Evolutionary conservation across 139 green algal species (phyloP), one percentile per base, ranked within the genome.

Genomic region (Chlamydomonas sp.): DNA sequence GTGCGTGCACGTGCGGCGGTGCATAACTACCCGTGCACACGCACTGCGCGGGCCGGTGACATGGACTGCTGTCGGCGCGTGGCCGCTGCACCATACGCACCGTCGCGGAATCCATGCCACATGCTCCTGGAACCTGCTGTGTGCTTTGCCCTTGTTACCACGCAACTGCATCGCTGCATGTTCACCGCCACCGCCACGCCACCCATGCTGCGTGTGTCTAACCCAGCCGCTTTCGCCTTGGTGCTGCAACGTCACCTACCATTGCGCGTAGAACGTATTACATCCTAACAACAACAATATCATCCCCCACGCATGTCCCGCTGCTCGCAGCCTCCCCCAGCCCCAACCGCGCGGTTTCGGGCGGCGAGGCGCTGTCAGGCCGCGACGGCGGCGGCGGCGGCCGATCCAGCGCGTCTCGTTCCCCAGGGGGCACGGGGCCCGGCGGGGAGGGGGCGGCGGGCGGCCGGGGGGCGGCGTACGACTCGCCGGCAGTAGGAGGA

Each of bases 351-450:
- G 72, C 57, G 0, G 14, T 16, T 31, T 86, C 82, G 12, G 81
- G 81, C 17, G 82, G 71, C 15, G 82, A 79, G 5, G 60, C 71
- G 20, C 71, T 72, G 58, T 79, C 80, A 1, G 80, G 80, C 71
- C 82, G 71, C 5, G 71, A 79, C 61, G 80, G 79, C 31, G 31
- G 31, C 31, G 31, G 31, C 60, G 78, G 62, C 3, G 63, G 64
- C 1, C 68, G 58, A 58, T 58, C 67, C 60, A 80, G 82, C 74
- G 7, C 2, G 5, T 73, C 82, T 0, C 17, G 82, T 0, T 63
- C 69, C 0, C 31, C 82, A 2, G 80, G 8, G 78, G 78, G 49
- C 78, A 61, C 62, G 78, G 78, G 62, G 77, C 60, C 49, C 74
- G 14, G 49, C 76, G 1, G 49, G 57, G 12, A 17, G n/a, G 4